Evolutionary conservation across 306 rosid genomes (phyloP), one percentile per base, ranked within the genome.

Genomic region (Fragaria ananassa): DNA sequence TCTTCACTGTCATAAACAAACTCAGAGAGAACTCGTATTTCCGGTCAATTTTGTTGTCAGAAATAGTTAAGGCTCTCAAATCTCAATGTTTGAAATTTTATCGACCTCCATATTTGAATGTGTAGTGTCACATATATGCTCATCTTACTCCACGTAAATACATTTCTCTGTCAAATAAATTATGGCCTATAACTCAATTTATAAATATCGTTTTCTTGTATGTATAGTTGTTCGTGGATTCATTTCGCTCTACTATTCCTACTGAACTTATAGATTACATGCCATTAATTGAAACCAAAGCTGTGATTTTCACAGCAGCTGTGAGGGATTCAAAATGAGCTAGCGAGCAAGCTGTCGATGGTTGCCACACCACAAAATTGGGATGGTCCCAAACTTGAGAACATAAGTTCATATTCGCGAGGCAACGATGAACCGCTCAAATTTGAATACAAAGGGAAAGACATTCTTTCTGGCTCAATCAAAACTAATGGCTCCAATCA

Each of bases 21-120:
- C 46, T 7, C 69, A 34, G 45, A 64, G 44, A 15, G 4, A 13
- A 61, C 69, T 64, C 69, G 4, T 34, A 35, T 64, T 35, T 64
- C 69, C 45, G 0, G 69, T 64, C 69, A 68, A 68, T 15, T 45
- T 44, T 42, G 21, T 42, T 42, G 72, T 68, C 72, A 44, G 72
- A 68, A 45, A n/a, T 68, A 41, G 18, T 44, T n/a, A 68, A 68
- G 68, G 68, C 68, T 63, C 12, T 31, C 45, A 27, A 29, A 27
- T 57, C 34, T 57, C 66, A 60, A 27, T 1, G 39, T 61, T 61
- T 54, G 13, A 12, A 60, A 5, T 61, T 61, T 12, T 61, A 29
- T 61, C 37, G 0, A 61, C 41, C 41, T 61, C 15, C 39, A 7
- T 31, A 14, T 31, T 31, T 62, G 42, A 31, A 63, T 17, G 45